Base-by-base conservation (phyloP, 176 grass and related monocot species). In the Aegilops umbellulata region DNA sequence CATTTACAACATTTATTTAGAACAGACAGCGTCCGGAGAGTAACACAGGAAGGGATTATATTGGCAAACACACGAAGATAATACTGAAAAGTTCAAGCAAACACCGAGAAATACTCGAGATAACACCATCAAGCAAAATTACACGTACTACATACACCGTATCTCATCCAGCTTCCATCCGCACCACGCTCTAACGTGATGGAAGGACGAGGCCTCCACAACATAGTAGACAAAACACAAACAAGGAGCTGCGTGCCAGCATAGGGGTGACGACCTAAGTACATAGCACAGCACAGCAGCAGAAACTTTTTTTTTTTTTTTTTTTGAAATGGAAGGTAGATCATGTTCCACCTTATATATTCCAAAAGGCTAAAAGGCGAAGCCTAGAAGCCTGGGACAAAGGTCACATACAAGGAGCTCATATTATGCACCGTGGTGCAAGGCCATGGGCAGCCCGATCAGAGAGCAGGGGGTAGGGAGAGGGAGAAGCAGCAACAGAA, bases 71-170 rank as follows among this genome's bases (percentile, higher is more conserved):
- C 11, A 76, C 63, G 2, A 2, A 53, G 24, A 30, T 63, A 76
- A 25, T 65, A 39, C 25, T 39, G 7, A 35, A 35, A 24, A 60
- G 65, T 65, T 71, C 11, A 89, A 44, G 26, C 44, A 82, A 76
- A 81, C 74, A 80, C 16, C 22, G 27, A 30, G 64, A 53, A 31
- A 38, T 44, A 88, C 73, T 69, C 42, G 9, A 51, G 66, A 75
- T 25, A 60, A 84, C 46, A 27, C 60, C 81, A 69, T 75, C 26
- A 74, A 80, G 25, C 63, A 90, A 74, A 71, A 78, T 75, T 69
- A 86, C 80, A 87, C 8, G 19, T 69, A 80, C 17, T 49, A 74
- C 47, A 5, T 51, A 17, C 71, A 47, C 34, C 49, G 34, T 51
- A 70, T 29, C 46, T n/a, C 60, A 31, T 5, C 25, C 66, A 55